Evolutionary conservation across 2,329 filamentous ascomycete species (phyloP).

Genomic region (Ascochyta fabae): DNA sequence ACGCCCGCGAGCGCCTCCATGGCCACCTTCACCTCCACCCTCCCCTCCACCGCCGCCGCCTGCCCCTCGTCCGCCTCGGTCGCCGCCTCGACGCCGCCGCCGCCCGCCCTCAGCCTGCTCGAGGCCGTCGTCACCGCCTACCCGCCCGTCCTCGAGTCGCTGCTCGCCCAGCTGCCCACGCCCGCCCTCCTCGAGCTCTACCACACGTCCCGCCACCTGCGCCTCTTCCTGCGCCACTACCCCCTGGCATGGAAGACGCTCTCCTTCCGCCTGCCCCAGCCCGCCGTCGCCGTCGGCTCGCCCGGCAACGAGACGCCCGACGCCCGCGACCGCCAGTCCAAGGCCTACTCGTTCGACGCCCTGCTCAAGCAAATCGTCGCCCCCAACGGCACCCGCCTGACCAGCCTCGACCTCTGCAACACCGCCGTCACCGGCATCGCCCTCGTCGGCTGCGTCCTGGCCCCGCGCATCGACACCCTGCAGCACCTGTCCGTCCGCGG

Average conservation of each 20-base stretch:
- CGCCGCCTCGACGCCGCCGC: neutral
- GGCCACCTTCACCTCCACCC: too few species aligned
- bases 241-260: slow-evolving; percentile 67
- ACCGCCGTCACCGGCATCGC: slow-evolving; percentile 65
- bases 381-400: slow-evolving; percentile 63
- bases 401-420: slow-evolving; percentile 65
- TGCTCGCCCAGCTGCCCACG: slow-evolving; percentile 64
- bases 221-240: slow-evolving; percentile 61
- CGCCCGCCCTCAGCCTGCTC: slow-evolving; percentile 50
- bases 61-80: too few species aligned
- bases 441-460: slow-evolving; percentile 61
- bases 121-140: slow-evolving; percentile 63
- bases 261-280: slow-evolving; percentile 62
- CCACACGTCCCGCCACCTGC: slow-evolving; percentile 63
- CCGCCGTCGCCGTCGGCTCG: slow-evolving; percentile 44
- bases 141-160: slow-evolving; percentile 64
- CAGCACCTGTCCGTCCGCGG: slow-evolving; percentile 67
- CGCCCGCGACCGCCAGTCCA: slow-evolving; percentile 56
- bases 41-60: too few species aligned
- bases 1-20: too few species aligned
- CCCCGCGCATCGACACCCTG: slow-evolving; percentile 61
- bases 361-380: slow-evolving; percentile 62
- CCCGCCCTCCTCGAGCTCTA: slow-evolving; percentile 63
- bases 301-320: slow-evolving; percentile 51
- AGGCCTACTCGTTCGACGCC: slow-evolving; percentile 64